Evolutionary conservation across 495 filamentous ascomycete genomes (phyloP), one percentile per base, ranked within the genome.

Genomic region (Tuber aestivum): DNA sequence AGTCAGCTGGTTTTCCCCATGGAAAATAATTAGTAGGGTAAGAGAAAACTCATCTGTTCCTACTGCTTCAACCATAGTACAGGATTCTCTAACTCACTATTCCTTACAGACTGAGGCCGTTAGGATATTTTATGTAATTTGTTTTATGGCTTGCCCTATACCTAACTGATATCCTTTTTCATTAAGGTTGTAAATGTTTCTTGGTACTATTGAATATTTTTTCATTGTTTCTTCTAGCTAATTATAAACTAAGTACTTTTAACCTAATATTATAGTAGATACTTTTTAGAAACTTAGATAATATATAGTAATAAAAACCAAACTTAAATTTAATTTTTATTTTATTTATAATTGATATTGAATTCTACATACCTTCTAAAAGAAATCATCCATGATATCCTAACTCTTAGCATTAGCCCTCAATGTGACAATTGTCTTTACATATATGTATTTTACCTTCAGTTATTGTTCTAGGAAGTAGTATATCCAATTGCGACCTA

Each of bases 351-450:
- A 16, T 61, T 10, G 20, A 44, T 18, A 16, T 18, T 2, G 18
- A 44, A 12, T 6, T 61, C 3, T 61, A 61, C n/a, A 61, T 61
- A 76, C 41, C 27, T 76, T 68, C 37, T 38, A 42, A 48, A 73
- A 77, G 20, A 73, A 77, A 38, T 77, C 71, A 73, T 73, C 68
- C 37, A 74, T 77, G 1, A 70, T 40, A 73, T 77, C 65, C 71
- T 71, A 76, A 23, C 71, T 76, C 20, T 61, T 14, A 41, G 71
- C 42, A 73, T 76, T 76, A 41, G 71, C 75, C 12, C 42, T 42
- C 12, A 27, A 32, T 8, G 61, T 73, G 4, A 41, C 38, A 12
- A 76, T 76, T 2, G 70, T 70, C 35, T 76, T 76, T 3, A 45
- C 61, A 5, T 72, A 6, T 9, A 73, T 56, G 41, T 76, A 76